phyloP scores from a whole-genome alignment of 345 rosid genomes.

The Physaria fendleri region DNA sequence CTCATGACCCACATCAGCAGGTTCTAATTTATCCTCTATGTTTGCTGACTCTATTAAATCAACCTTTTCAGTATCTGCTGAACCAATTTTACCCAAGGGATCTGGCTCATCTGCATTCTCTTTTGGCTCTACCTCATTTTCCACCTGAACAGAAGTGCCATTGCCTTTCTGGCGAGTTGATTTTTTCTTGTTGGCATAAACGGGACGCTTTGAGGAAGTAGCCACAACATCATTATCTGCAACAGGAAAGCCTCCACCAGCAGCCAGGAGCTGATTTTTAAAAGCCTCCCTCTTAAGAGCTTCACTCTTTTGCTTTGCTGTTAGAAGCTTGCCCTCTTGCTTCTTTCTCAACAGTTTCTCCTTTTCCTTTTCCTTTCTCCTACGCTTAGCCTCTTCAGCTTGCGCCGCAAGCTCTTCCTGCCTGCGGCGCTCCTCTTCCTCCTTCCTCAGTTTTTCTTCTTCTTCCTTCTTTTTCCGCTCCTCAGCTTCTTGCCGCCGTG shows the following conservation, averaged over 20 bases:
- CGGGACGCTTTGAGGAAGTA: slow-evolving; percentile 59
- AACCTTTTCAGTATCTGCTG: slow-evolving; percentile 41
- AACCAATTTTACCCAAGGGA: slow-evolving; percentile 33
- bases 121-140: slow-evolving; percentile 39
- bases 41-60: slow-evolving; percentile 38
- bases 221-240: slow-evolving; percentile 46
- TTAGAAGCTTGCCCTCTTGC: slow-evolving; percentile 80
- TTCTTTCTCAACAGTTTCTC: slow-evolving; percentile 82
- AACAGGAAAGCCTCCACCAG: slow-evolving; percentile 39
- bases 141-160: slow-evolving; percentile 43
- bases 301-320: slow-evolving; percentile 87
- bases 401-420: slow-evolving; percentile 84
- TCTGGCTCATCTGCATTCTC: slow-evolving; percentile 40
- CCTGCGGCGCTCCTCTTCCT: slow-evolving; percentile 77
- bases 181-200: slow-evolving; percentile 76
- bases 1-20: slow-evolving; percentile 40
- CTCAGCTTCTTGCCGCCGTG: slow-evolving; percentile 70
- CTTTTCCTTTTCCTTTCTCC: slow-evolving; percentile 81
- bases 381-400: slow-evolving; percentile 92
- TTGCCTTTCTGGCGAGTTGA: slow-evolving; percentile 52
- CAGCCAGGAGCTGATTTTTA: slow-evolving; percentile 74
- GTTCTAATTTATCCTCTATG: slow-evolving; percentile 42
- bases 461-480: slow-evolving; percentile 79
- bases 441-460: slow-evolving; percentile 81
- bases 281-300: slow-evolving; percentile 80